A percentile compares a stretch with the other conserved stretches of the same genome.
These are phyloP conservation scores for Cyclotella sp. DNA, from an alignment of 108 stramenopile species.

Conservation along the genomic window DNA sequence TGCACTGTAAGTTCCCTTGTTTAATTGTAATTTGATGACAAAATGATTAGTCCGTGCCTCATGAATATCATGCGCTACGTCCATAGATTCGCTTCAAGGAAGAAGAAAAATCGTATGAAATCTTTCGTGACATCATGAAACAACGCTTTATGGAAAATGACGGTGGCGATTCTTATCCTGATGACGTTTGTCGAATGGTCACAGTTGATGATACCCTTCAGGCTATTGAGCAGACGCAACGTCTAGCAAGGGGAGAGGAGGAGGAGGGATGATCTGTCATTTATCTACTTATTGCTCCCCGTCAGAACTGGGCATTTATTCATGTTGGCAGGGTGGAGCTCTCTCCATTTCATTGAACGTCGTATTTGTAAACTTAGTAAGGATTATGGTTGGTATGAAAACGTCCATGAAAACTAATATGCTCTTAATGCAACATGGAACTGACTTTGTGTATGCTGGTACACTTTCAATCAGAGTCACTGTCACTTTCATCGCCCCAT, in stretches of 20 bases:
- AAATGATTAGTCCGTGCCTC: not conserved
- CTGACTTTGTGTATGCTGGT: too few relatives aligned
- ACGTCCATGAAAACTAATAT: too few relatives aligned
- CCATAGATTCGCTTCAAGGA: conserved; percentile 65
- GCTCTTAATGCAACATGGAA: too few relatives aligned
- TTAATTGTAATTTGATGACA: not conserved
- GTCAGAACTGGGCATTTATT: not conserved
- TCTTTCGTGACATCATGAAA: conserved; percentile 75
- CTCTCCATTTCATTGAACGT: too few relatives aligned
- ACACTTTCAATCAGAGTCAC: too few relatives aligned
- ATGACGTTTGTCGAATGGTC: conserved; percentile 16
- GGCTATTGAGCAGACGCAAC: conserved; percentile 22
- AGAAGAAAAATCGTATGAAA: conserved; percentile 67
- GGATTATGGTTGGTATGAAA: too few relatives aligned
- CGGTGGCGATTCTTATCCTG: not conserved
- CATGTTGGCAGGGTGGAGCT: too few relatives aligned
- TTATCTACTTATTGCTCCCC: not conserved
- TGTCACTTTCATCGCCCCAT: too few relatives aligned
- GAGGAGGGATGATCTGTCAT: not conserved
- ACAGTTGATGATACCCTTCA: conserved; percentile 31
- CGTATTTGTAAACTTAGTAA: too few relatives aligned
- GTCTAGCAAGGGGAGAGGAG: not conserved
- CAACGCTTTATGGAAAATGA: conserved; percentile 57
- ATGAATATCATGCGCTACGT: not conserved
- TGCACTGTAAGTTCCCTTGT: conserved; percentile 48